A percentile compares a stretch with the other conserved stretches of the same genome.
Conservation (phyloP, 768 basidiomycete species). For the Mrakia blollopis region DNA sequence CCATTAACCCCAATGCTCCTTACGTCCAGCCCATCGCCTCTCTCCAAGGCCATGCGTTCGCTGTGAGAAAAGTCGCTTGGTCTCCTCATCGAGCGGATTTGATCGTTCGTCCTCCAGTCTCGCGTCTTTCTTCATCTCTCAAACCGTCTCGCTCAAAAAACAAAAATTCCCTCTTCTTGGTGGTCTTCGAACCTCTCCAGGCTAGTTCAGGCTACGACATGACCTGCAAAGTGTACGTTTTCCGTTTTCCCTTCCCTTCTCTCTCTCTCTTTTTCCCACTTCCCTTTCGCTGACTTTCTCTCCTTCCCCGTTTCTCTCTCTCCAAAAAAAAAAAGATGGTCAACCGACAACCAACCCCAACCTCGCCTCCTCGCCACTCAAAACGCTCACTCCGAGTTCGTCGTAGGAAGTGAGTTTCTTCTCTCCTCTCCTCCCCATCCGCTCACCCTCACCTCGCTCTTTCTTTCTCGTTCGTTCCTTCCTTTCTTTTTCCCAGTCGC, state of each 20-base stretch:
- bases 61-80: conserved; percentile 23
- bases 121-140: too few species aligned
- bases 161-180: conserved; percentile 38
- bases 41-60: conserved; percentile 21
- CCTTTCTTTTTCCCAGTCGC: conserved; percentile 4
- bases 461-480: not conserved
- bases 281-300: conserved; percentile 18
- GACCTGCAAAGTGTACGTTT: conserved; percentile 80
- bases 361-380: conserved; percentile 49
- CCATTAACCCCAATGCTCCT: not conserved
- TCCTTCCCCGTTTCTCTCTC: conserved; percentile 25
- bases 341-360: conserved; percentile 50
- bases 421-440: not conserved
- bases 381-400: conserved; percentile 82
- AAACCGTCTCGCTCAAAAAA: not conserved
- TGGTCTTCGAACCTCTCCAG: conserved; percentile 36
- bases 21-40: not conserved
- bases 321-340: too few species aligned
- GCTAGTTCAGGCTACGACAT: conserved; percentile 80
- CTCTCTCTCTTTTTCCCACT: conserved; percentile 2
- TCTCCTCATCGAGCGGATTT: conserved; percentile 18
- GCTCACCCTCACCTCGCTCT: not conserved
- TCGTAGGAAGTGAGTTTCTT: conserved; percentile 61
- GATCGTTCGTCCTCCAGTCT: not conserved
- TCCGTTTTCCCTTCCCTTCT: not conserved